phyloP scores from a whole-genome alignment of 805 yeast species.

The Cyberlindnera euphorbiae region DNA sequence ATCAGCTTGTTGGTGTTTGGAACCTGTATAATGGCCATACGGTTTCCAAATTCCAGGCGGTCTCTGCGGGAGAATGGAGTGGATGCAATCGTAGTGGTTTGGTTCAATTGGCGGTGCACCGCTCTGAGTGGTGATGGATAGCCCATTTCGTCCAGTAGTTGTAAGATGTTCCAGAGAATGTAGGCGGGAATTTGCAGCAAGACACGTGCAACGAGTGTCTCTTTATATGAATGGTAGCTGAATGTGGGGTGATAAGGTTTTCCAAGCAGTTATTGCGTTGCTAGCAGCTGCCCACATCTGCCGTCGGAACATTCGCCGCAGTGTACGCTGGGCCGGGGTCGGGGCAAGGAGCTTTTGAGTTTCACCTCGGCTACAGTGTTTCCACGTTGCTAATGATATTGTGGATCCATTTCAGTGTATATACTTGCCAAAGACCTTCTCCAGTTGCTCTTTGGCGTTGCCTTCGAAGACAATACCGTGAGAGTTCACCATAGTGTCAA shows the following conservation, averaged over 20 bases:
- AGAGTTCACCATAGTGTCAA: constrained; percentile 48
- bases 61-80: constrained; percentile 29
- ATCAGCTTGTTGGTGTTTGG: constrained; percentile 30
- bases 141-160: constrained; percentile 28
- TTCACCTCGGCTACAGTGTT: too few relatives aligned
- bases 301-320: too few relatives aligned
- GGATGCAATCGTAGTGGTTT: constrained; percentile 32
- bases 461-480: constrained; percentile 55
- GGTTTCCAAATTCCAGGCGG: constrained; percentile 32
- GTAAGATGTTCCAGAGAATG: too few relatives aligned
- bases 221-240: too few relatives aligned
- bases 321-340: too few relatives aligned
- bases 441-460: constrained; percentile 27
- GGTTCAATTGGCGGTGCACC: constrained; percentile 31
- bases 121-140: constrained; percentile 37
- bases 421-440: constrained; percentile 21
- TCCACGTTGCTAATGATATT: too few relatives aligned
- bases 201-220: too few relatives aligned
- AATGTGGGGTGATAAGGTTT: too few relatives aligned
- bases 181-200: too few relatives aligned
- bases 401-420: constrained; percentile 3
- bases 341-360: too few relatives aligned
- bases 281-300: too few relatives aligned
- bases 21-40: constrained; percentile 34
- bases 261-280: too few relatives aligned